Conservation (phyloP, 2,329 filamentous ascomycete genomes). For the Rosellinia necatrix region DNA sequence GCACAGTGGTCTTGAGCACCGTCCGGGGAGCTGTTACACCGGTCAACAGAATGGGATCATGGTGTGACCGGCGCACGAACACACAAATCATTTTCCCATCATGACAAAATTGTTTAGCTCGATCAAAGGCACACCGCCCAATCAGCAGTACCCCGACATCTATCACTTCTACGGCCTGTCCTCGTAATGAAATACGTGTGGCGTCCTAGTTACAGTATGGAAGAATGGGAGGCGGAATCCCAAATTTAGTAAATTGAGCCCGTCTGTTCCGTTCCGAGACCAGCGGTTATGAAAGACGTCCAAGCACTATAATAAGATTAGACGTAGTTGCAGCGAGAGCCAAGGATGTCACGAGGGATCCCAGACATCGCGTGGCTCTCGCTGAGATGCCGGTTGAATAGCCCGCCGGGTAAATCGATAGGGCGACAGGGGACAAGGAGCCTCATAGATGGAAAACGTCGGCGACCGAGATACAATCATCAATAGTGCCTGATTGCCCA, state of each 20-base stretch:
- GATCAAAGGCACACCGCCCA: neutral
- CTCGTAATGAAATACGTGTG: slow-evolving; percentile 1
- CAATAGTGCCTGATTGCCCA: neutral
- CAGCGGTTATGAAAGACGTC: neutral
- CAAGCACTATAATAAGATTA: neutral
- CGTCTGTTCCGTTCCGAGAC: neutral
- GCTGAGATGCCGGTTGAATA: slow-evolving; percentile 16
- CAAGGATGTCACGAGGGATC: slow-evolving; percentile 11
- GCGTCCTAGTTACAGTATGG: neutral
- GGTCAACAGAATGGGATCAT: neutral
- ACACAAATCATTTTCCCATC: neutral
- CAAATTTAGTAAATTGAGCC: slow-evolving; percentile 7
- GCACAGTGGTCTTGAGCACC: neutral
- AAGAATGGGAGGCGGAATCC: neutral
- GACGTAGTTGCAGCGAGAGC: neutral
- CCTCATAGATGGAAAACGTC: neutral
- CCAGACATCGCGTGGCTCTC: slow-evolving; percentile 1
- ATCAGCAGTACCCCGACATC: neutral
- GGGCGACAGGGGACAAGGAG: neutral
- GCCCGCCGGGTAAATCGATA: slow-evolving; percentile 21
- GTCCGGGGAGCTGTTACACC: neutral
- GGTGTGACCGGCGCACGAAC: neutral
- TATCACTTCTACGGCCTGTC: neutral
- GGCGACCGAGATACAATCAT: neutral
- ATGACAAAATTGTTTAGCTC: neutral